These are phyloP conservation scores for Melastoma malabathricum DNA, from an alignment of 345 rosid genomes.

Conservation along the genomic window DNA sequence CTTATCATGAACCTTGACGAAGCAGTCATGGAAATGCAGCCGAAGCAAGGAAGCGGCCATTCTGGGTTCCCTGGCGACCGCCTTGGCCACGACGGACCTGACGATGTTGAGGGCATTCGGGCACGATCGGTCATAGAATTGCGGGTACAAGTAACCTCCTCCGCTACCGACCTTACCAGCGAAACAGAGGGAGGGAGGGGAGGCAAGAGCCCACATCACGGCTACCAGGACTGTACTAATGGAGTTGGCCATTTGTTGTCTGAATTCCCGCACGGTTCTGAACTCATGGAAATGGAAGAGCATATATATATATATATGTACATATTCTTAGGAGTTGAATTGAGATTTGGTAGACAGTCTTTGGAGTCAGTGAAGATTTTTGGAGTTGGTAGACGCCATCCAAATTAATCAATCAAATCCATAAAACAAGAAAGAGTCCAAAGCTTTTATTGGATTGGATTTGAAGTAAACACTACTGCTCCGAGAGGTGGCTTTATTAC, in stretches of 20 bases:
- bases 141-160: constrained; percentile 35
- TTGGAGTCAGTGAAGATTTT: background rate
- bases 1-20: constrained; percentile 25
- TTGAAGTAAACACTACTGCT: too few species aligned
- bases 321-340: too few species aligned
- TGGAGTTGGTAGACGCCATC: background rate
- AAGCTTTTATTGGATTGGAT: too few species aligned
- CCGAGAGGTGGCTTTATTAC: too few species aligned
- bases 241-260: background rate
- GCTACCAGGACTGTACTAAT: background rate
- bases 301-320: too few species aligned
- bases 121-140: constrained; percentile 52
- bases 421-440: too few species aligned
- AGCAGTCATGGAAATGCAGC: constrained; percentile 84
- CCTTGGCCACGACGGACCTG: constrained; percentile 39
- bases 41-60: constrained; percentile 80
- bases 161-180: constrained; percentile 12
- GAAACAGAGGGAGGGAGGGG: constrained; percentile 37
- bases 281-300: background rate
- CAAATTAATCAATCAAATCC: too few species aligned
- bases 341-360: background rate
- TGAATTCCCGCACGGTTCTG: background rate
- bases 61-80: constrained; percentile 46
- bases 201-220: constrained; percentile 14
- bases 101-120: constrained; percentile 47